A percentile compares a stretch with the other conserved stretches of the same genome.
Evolutionary conservation across 768 basidiomycete genomes (phyloP).

Genomic region (Heimioporus sp.): DNA sequence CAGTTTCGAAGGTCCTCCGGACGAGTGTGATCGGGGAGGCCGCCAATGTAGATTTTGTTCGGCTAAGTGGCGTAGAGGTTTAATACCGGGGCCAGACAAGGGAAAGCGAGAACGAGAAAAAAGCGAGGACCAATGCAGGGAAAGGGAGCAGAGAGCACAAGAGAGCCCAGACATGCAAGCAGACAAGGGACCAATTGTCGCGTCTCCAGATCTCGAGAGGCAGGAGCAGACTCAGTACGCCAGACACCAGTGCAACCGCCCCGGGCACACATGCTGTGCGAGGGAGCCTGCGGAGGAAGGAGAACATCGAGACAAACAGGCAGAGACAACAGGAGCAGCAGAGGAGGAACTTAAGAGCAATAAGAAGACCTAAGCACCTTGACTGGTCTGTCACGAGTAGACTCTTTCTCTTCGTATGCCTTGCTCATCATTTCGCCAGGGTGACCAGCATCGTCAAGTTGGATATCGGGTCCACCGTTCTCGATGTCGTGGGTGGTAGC

Average conservation of each 20-base stretch:
- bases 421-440: constrained; percentile 18
- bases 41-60: constrained; percentile 92
- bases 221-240: constrained; percentile 21
- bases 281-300: constrained; percentile 12
- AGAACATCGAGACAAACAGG: constrained; percentile 17
- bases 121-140: constrained; percentile 38
- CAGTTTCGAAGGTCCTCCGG: constrained; percentile 83
- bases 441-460: constrained; percentile 27
- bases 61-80: constrained; percentile 73
- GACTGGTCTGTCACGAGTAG: constrained; percentile 70
- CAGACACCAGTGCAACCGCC: constrained; percentile 19
- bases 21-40: constrained; percentile 83
- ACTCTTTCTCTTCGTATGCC: constrained; percentile 45
- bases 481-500: constrained; percentile 44
- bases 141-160: constrained; percentile 16
- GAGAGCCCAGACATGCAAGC: constrained; percentile 38
- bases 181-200: constrained; percentile 35
- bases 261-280: constrained; percentile 16
- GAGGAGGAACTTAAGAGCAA: constrained; percentile 25
- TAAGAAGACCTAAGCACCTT: constrained; percentile 78
- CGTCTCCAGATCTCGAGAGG: constrained; percentile 23
- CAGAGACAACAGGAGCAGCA: constrained; percentile 19
- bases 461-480: constrained; percentile 44
- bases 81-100: constrained; percentile 57
- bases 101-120: constrained; percentile 44